Conservation (phyloP, 257 asterid species). For the Solanum sparsipilum region DNA sequence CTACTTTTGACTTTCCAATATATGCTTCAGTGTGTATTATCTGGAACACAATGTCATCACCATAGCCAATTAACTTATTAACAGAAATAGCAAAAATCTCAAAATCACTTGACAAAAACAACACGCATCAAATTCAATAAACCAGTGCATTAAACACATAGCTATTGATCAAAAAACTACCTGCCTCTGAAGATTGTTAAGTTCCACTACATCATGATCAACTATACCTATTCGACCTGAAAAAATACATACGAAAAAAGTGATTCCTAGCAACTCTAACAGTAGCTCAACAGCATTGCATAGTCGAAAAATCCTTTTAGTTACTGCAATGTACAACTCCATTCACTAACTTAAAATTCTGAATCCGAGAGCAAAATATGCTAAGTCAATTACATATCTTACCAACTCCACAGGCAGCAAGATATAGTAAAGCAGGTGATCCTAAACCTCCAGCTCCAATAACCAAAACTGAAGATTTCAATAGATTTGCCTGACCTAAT, state of each 20-base stretch:
- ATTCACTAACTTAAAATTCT: not conserved
- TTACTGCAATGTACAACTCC: not conserved
- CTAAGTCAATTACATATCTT: not conserved
- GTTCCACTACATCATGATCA: conserved; percentile 96
- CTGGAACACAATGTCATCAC: conserved; percentile 23
- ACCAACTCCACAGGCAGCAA: conserved; percentile 83
- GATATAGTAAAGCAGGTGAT: conserved; percentile 84
- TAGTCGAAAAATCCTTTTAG: not conserved
- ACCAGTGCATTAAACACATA: not conserved
- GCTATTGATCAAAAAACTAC: conserved; percentile 10
- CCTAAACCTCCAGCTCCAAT: conserved; percentile 99
- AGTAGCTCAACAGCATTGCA: not conserved
- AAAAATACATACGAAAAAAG: not conserved
- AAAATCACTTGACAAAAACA: not conserved
- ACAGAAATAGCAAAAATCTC: not conserved
- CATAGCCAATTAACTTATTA: not conserved
- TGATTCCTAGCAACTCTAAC: not conserved
- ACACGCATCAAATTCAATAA: not conserved
- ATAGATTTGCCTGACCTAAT: conserved; percentile 63
- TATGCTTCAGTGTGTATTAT: conserved; percentile 88
- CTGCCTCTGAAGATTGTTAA: conserved; percentile 95
- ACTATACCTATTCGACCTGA: conserved; percentile 91
- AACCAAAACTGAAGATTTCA: conserved; percentile 76
- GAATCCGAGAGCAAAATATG: not conserved
- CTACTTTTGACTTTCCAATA: conserved; percentile 91